Evolutionary conservation across 2,329 filamentous ascomycete genomes (phyloP), one percentile per base, ranked within the genome.

Genomic region (Alternaria sp.): DNA sequence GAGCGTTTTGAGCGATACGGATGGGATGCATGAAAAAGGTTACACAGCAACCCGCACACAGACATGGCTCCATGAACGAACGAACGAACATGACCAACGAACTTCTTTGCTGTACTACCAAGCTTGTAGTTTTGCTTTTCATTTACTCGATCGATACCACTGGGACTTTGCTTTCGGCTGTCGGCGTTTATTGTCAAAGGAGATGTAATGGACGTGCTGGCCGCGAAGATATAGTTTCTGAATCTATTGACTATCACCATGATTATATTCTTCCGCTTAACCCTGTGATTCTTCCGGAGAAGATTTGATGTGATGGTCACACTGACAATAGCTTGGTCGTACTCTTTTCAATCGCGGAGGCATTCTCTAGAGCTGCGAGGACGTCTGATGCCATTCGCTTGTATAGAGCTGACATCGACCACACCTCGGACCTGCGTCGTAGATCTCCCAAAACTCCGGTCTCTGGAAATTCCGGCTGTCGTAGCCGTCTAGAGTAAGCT

Each of bases 1-100:
- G 24, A 52, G 53, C 56, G 38, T 54, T 63, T 51, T 57, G 55
- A 62, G 62, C 59, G 52, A 55, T 57, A 49, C 32, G 38, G 36
- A 53, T 24, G 26, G 42, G 36, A 36, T 61, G 48, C 39, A 51
- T 44, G 32, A 60, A 24, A 64, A 60, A 57, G 64, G 61, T 64
- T 51, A 57, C 64, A 54, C 36, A 54, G 48, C 44, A 59, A 64
- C 65, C 63, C 54, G 67, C 59, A 68, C 58, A 68, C 56, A 61
- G 67, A 66, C 18, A 69, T 58, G 67, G 55, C 52, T 52, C 48
- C 44, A 64, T 42, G 49, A 38, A 51, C 38, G 44, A 26, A 57
- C 38, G 44, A 26, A 57, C 38, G 24, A 48, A 61, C 42, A 39
- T 34, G 51, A 39, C 52, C 43, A 38, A 57, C 20, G 53, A 32